Base-by-base conservation (phyloP, 2,329 filamentous ascomycete genomes). In the Fusarium dimerum region DNA sequence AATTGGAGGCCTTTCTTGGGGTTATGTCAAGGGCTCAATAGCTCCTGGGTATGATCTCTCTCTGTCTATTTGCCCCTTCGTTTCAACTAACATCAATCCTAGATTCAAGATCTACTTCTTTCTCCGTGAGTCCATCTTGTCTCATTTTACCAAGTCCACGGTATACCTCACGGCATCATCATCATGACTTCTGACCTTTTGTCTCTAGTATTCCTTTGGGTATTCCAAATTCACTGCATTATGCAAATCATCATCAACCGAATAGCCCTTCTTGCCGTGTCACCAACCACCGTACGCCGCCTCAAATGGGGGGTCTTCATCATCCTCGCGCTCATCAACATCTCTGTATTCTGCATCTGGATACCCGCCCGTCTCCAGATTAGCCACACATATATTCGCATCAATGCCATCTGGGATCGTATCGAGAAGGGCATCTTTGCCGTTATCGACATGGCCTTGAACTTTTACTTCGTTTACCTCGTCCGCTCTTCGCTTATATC, bases 221-320 rank as follows among this genome's bases (percentile, higher is more conserved):
- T 58, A 29, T 69, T 78, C 17, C 76, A 80, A 56, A 60, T 67
- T 3, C 65, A 68, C 45, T 70, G 77, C 20, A 66, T 80, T 2
- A 74, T 79, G 66, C 77, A 79, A 61, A 80, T 80, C 50, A 79
- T 80, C 61, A 74, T 79, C 60, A 81, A 80, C 54, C 74, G 78
- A 36, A 74, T 79, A 20, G 68, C 73, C 2, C 70, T 80, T 30
- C 71, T 80, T 40, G 71, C 76, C 18, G 67, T 73, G 15, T 67
- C 75, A 43, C 69, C 66, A 5, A 64, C 54, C 1, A 71, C 71
- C 6, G 69, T 73, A 4, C 50, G 55, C 2, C 66, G 64, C 13
- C 58, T 81, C 26, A 79, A 79, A 57, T 78, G 74, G 73, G 67
- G 68, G 1, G 71, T 74, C 11, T 69, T 77, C 8, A 32, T 61